Percentiles rank a stretch among this genome's conserved stretches.
These are phyloP conservation scores for Kurtzmaniella quercitrusa DNA, from an alignment of 1,139 yeast species.

Conservation along the genomic window DNA sequence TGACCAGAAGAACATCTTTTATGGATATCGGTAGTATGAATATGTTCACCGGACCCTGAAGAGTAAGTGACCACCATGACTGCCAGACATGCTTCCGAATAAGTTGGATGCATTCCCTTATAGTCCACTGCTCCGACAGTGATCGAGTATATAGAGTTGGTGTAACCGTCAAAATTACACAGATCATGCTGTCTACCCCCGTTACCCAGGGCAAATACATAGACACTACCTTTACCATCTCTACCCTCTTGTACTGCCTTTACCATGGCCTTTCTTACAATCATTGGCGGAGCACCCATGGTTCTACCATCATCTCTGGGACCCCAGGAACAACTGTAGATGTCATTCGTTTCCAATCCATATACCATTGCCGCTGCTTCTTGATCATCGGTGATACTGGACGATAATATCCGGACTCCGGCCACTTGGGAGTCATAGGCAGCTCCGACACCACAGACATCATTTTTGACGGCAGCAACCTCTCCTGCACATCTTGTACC, in stretches of 20 bases:
- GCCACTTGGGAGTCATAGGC: slow-evolving; percentile 84
- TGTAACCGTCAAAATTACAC: slow-evolving; percentile 97
- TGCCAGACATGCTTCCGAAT: slow-evolving; percentile 92
- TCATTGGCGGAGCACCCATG: slow-evolving; percentile 74
- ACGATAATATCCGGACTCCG: slow-evolving; percentile 87
- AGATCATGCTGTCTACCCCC: slow-evolving; percentile 83
- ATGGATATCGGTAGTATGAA: slow-evolving; percentile 84
- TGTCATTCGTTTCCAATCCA: slow-evolving; percentile 78
- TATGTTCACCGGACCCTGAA: slow-evolving; percentile 86
- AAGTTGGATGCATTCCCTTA: slow-evolving; percentile 78
- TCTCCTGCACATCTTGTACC: slow-evolving; percentile 99
- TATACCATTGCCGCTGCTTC: slow-evolving; percentile 87
- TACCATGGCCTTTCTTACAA: slow-evolving; percentile 77
- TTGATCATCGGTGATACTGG: slow-evolving; percentile 72
- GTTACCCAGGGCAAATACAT: slow-evolving; percentile 95
- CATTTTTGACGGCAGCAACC: slow-evolving; percentile 86
- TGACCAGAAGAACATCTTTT: slow-evolving; percentile 69
- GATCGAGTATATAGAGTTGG: slow-evolving; percentile 90
- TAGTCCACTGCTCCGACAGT: slow-evolving; percentile 94
- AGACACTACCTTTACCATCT: slow-evolving; percentile 74
- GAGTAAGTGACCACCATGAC: slow-evolving; percentile 95
- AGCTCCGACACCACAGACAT: slow-evolving; percentile 90
- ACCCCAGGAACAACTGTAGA: slow-evolving; percentile 98
- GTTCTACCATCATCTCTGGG: slow-evolving; percentile 92
- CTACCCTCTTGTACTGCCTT: slow-evolving; percentile 88